phyloP scores from a whole-genome alignment of 306 rosid species.

The Vigna trinervia region DNA sequence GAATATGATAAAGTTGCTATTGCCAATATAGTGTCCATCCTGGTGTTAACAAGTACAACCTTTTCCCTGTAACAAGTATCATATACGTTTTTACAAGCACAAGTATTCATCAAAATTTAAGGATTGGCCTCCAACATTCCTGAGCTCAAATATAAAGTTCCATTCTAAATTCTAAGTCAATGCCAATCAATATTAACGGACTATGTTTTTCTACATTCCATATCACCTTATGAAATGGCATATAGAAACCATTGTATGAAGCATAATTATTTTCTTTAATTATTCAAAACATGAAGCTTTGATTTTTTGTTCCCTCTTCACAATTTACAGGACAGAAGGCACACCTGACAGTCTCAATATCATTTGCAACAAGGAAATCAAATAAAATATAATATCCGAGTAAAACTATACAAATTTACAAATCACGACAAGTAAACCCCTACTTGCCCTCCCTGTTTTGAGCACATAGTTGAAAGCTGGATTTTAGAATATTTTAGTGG shows the following conservation, averaged over 20 bases:
- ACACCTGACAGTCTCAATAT: not conserved
- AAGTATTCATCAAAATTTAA: not conserved
- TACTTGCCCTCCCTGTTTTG: not conserved
- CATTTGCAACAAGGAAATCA: conserved; percentile 24
- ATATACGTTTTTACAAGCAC: not conserved
- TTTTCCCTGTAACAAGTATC: conserved; percentile 39
- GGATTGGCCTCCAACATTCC: not conserved
- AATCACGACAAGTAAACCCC: conserved; percentile 10
- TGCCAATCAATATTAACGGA: conserved; percentile 10
- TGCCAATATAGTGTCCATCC: conserved; percentile 26
- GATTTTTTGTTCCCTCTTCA: not conserved
- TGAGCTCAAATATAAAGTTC: conserved; percentile 9
- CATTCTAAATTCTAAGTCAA: conserved; percentile 9
- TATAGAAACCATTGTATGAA: not conserved
- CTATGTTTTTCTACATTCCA: conserved; percentile 20
- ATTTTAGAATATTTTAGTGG: not conserved
- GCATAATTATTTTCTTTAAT: conserved; percentile 8
- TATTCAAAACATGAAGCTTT: conserved; percentile 3
- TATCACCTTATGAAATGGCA: conserved; percentile 25
- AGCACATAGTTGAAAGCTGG: not conserved
- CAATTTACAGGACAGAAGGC: not conserved
- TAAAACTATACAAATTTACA: conserved; percentile 6
- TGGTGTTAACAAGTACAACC: conserved; percentile 35
- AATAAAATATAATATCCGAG: conserved; percentile 1
- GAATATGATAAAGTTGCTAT: conserved; percentile 20